Percentiles rank a stretch among this genome's conserved stretches.
Conservation (phyloP, 352 stramenopile species). For the Aphanomyces stellatus region DNA sequence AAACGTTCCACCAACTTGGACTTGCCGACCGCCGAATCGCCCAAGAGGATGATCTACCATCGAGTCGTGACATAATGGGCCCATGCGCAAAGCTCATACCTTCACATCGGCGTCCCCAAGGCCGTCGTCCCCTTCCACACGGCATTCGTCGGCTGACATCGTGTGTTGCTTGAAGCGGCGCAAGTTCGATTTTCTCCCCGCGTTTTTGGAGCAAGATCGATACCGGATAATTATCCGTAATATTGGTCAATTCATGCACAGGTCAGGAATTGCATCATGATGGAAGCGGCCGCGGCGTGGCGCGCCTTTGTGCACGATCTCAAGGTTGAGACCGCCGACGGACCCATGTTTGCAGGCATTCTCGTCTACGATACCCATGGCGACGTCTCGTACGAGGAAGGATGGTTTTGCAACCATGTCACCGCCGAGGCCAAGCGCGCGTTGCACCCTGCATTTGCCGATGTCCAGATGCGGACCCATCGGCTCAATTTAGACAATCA, state of each 20-base stretch:
- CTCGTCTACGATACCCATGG: conserved; percentile 8
- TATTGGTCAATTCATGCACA: too few species aligned
- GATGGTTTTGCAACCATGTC: background rate
- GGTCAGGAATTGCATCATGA: background rate
- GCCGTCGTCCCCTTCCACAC: conserved; percentile 7
- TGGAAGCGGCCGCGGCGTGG: background rate
- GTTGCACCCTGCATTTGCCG: background rate
- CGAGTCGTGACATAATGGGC: background rate
- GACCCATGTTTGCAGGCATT: conserved; percentile 3
- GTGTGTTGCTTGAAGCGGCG: background rate
- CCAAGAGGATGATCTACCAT: conserved; percentile 87
- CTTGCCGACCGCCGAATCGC: conserved; percentile 93
- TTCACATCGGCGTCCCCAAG: conserved; percentile 7
- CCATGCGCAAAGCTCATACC: background rate
- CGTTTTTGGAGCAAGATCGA: too few species aligned
- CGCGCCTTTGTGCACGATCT: conserved; percentile 4
- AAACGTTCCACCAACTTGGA: conserved; percentile 94
- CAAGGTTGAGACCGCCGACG: background rate
- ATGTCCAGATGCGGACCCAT: background rate
- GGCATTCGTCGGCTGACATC: background rate
- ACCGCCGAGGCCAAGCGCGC: background rate
- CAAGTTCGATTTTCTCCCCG: too few species aligned
- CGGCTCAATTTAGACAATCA: background rate
- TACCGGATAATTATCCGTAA: background rate
- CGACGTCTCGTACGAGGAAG: conserved; percentile 6